Evolutionary conservation across 2,329 filamentous ascomycete genomes (phyloP).

Genomic region (Leptographium lundbergii): DNA sequence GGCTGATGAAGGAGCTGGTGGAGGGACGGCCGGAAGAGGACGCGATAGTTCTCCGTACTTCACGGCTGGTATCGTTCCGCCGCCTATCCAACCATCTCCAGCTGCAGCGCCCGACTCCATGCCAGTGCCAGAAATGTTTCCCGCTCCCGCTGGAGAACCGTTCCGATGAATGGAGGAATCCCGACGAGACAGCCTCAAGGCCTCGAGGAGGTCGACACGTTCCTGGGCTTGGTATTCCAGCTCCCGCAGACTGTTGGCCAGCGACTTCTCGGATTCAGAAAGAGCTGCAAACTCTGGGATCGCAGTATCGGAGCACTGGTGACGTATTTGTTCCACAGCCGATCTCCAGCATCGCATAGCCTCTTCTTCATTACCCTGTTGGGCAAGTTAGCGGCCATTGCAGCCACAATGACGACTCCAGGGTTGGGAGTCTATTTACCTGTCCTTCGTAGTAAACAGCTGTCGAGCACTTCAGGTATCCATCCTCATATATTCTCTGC

Average conservation of each 20-base stretch:
- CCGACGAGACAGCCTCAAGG: constrained; percentile 54
- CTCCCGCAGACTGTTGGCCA: constrained; percentile 68
- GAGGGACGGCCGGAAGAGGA: constrained; percentile 29
- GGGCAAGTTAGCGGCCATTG: neutral
- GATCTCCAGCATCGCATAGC: constrained; percentile 82
- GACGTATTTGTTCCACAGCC: constrained; percentile 79
- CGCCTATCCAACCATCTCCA: constrained; percentile 55
- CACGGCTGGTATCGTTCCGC: constrained; percentile 69
- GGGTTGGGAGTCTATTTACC: constrained; percentile 33
- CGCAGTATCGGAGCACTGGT: constrained; percentile 59
- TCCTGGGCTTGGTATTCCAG: constrained; percentile 90
- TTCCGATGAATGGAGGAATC: constrained; percentile 20
- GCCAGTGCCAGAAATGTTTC: neutral
- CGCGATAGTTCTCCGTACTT: constrained; percentile 72
- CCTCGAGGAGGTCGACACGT: constrained; percentile 75
- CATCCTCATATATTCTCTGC: constrained; percentile 97
- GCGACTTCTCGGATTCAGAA: constrained; percentile 70
- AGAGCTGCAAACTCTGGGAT: constrained; percentile 17
- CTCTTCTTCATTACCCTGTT: constrained; percentile 78
- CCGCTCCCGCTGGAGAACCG: no score
- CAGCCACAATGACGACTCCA: neutral
- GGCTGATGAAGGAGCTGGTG: constrained; percentile 10
- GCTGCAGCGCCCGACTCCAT: neutral
- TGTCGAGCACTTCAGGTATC: constrained; percentile 86
- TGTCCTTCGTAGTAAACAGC: constrained; percentile 93